Base-by-base conservation (phyloP, 192 early-diverging fungal genomes). In the Piromyces finnis region DNA sequence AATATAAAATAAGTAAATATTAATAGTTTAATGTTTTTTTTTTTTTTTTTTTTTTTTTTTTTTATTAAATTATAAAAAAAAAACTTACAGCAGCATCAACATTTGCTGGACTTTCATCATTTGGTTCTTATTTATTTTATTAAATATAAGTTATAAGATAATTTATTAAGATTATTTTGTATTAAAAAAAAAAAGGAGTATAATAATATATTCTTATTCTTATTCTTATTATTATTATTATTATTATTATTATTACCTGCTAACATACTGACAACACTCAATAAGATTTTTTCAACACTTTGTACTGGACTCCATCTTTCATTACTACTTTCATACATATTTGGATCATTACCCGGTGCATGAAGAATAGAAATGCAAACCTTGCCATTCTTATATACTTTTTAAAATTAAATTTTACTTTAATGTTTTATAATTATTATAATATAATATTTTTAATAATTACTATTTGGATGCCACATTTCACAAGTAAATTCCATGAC, bases 281-380 rank as follows among this genome's bases (percentile, higher is more conserved):
- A 83, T 80, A 99, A 83, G 79, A 99, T 98, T 88, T 99, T 99
- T 82, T 99, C 97, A 5, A 99, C 95, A 85, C 93, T 94, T 86
- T 99, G 97, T 35, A 99, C 97, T 29, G 97, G 97, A 77, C 90
- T 92, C 97, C 97, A 99, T 32, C 97, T 88, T 84, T 99, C 97
- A 12, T 92, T 94, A 79, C 94, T 94, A 81, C 92, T 92, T 84
- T 99, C 97, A 84, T 99, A 99, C 90, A 94, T 94, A 87, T 97
- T 94, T 0, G 97, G 97, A 81, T 99, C 97, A 83, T 98, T 95
- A 29, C 97, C 97, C 2, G 97, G 97, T 30, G 97, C 90, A 85
- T 99, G 97, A 30, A 99, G 87, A 77, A 99, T 99, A 14, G 96
- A 98, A 78, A 99, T 99, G 85, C 97, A 99, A 16, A 99, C 97